These are phyloP conservation scores for Centella asiatica DNA, from an alignment of 129 eudicot genomes.

Conservation along the genomic window DNA sequence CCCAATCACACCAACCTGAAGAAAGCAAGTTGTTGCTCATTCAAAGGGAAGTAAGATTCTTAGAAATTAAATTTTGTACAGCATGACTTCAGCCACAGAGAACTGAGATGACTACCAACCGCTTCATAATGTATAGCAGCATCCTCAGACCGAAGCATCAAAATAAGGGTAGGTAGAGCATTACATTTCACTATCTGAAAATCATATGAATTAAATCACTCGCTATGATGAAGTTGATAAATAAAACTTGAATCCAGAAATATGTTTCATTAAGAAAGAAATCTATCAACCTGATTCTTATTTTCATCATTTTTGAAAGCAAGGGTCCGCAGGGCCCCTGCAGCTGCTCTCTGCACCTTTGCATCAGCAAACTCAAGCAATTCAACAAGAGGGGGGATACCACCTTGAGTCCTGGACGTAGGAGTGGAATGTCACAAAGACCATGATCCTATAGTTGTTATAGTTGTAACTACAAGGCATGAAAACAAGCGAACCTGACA, in stretches of 20 bases:
- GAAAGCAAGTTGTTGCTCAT: constrained; percentile 11
- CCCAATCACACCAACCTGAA: constrained; percentile 96
- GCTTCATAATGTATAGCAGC: constrained; percentile 55
- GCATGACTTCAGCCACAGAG: neutral
- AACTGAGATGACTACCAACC: constrained; percentile 15
- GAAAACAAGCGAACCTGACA: constrained; percentile 29
- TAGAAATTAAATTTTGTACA: neutral
- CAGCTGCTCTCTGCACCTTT: constrained; percentile 59
- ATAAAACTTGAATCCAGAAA: neutral
- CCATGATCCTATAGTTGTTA: too few relatives aligned
- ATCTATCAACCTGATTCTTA: constrained; percentile 38
- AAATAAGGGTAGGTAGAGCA: constrained; percentile 47
- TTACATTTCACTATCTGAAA: constrained; percentile 57
- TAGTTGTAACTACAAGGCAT: neutral
- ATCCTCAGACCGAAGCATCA: constrained; percentile 56
- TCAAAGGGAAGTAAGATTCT: neutral
- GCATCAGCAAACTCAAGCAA: constrained; percentile 40
- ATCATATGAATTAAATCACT: neutral
- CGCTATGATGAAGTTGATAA: neutral
- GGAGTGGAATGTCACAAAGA: neutral
- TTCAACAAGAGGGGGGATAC: constrained; percentile 56
- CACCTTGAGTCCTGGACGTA: constrained; percentile 40
- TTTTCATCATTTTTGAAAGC: constrained; percentile 60
- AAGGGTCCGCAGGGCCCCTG: constrained; percentile 56
- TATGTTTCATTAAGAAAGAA: neutral